Conservation (phyloP, 148 eudicot genomes). For the Persicaria tinctoria region DNA sequence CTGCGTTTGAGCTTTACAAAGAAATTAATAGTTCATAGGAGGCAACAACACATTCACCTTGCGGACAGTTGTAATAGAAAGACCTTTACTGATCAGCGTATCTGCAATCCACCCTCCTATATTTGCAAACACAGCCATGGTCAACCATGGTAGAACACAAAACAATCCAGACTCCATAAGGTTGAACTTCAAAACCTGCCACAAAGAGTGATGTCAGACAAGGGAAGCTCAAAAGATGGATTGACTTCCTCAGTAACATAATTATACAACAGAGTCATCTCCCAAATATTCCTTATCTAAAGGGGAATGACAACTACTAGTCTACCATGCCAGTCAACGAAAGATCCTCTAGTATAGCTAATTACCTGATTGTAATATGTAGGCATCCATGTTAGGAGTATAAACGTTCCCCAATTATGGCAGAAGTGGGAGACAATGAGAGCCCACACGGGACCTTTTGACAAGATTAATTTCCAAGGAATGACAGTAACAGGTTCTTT, state of each 20-base stretch:
- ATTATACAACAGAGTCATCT: not conserved
- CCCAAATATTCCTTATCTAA: not conserved
- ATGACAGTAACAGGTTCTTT: conserved; percentile 78
- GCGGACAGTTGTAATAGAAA: conserved; percentile 83
- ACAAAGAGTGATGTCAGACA: conserved; percentile 18
- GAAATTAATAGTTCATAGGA: not conserved
- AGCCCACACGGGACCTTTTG: conserved; percentile 97
- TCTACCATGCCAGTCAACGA: not conserved
- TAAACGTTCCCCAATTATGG: conserved; percentile 99
- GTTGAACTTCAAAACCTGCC: conserved; percentile 89
- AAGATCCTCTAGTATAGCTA: not conserved
- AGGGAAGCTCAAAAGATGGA: conserved; percentile 13
- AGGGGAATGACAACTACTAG: not conserved
- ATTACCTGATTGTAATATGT: conserved; percentile 89
- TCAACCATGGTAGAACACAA: conserved; percentile 94
- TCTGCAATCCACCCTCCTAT: conserved; percentile 99
- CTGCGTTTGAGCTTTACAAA: not conserved
- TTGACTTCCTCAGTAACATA: not conserved
- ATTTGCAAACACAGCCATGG: conserved; percentile 95
- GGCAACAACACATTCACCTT: conserved; percentile 43
- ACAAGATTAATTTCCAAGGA: conserved; percentile 88
- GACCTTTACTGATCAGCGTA: conserved; percentile 76
- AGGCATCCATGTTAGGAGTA: conserved; percentile 98
- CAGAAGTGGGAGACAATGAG: conserved; percentile 96
- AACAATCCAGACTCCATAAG: conserved; percentile 88